A percentile compares a stretch with the other conserved stretches of the same genome.
Evolutionary conservation across 1,284 basidiomycete species (phyloP).

Genomic region (Pseudozyma sp.): DNA sequence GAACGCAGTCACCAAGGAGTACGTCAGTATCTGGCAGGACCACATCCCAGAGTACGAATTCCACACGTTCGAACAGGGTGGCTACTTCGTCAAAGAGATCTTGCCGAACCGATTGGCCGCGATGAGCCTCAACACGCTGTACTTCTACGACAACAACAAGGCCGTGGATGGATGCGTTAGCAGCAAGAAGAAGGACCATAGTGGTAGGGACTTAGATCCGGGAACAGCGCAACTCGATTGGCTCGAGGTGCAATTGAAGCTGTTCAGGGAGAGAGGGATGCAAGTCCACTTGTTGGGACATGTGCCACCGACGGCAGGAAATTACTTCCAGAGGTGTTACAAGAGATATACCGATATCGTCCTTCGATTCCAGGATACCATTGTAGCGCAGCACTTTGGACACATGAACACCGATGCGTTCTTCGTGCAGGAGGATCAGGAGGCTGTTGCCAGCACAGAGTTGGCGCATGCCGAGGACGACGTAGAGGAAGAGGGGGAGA

Average conservation of each 20-base stretch:
- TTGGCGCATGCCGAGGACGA: not conserved
- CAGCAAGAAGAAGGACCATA: conserved; percentile 26
- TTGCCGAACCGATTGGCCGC: conserved; percentile 81
- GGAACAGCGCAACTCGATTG: conserved; percentile 75
- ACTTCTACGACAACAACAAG: conserved; percentile 91
- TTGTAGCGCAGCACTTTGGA: conserved; percentile 88
- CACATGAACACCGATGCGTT: conserved; percentile 72
- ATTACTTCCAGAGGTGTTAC: conserved; percentile 88
- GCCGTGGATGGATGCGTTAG: conserved; percentile 73
- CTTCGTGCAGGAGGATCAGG: conserved; percentile 63
- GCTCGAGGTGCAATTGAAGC: conserved; percentile 85
- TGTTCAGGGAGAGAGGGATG: conserved; percentile 80
- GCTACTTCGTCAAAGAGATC: conserved; percentile 85
- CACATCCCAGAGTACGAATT: conserved; percentile 85
- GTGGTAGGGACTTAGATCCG: conserved; percentile 39
- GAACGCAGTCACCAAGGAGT: conserved; percentile 79
- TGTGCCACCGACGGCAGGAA: conserved; percentile 81
- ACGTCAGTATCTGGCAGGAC: conserved; percentile 79
- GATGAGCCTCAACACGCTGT: conserved; percentile 89
- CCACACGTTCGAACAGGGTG: conserved; percentile 74
- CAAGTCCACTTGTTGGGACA: conserved; percentile 75
- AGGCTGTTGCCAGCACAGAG: conserved; percentile 23
- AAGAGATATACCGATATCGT: conserved; percentile 82
- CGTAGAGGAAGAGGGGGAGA: not conserved
- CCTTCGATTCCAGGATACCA: conserved; percentile 87